phyloP scores from a whole-genome alignment of 495 filamentous ascomycete species.

The Lepidopterella palustris region DNA sequence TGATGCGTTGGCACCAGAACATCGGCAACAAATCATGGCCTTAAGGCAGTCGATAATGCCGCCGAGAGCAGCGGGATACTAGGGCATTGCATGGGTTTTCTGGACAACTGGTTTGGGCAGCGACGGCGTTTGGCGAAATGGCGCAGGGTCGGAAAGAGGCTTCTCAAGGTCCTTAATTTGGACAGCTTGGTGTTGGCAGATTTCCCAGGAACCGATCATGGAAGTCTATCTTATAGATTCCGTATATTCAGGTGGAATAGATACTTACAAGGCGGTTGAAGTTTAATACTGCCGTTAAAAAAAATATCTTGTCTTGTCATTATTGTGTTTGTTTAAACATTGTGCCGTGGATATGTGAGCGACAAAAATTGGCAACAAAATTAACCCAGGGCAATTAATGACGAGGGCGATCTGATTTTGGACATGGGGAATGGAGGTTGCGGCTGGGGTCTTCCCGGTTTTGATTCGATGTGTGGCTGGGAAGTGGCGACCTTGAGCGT shows the following conservation, averaged over 20 bases:
- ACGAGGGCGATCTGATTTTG: not conserved
- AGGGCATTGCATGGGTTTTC: not conserved
- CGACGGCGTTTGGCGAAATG: not conserved
- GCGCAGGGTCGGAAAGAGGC: not conserved
- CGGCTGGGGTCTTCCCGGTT: not conserved
- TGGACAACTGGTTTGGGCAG: not conserved
- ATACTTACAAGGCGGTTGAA: too few relatives aligned
- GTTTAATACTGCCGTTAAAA: too few relatives aligned
- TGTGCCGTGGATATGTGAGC: not conserved
- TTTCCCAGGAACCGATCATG: not conserved
- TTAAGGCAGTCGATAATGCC: conserved; percentile 53
- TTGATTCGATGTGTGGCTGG: not conserved
- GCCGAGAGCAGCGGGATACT: conserved; percentile 3
- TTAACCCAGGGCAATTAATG: not conserved
- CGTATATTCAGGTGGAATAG: too few relatives aligned
- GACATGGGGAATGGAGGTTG: not conserved
- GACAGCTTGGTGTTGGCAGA: not conserved
- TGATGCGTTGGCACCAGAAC: conserved; percentile 63
- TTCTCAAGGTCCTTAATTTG: not conserved
- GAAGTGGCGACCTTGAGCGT: not conserved
- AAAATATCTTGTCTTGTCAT: not conserved
- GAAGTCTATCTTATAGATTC: not conserved
- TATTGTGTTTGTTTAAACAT: not conserved
- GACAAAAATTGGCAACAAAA: not conserved
- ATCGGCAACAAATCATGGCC: conserved; percentile 69